These are phyloP conservation scores for Ciborinia camelliae DNA, from an alignment of 2,329 filamentous ascomycete species.

Conservation along the genomic window DNA sequence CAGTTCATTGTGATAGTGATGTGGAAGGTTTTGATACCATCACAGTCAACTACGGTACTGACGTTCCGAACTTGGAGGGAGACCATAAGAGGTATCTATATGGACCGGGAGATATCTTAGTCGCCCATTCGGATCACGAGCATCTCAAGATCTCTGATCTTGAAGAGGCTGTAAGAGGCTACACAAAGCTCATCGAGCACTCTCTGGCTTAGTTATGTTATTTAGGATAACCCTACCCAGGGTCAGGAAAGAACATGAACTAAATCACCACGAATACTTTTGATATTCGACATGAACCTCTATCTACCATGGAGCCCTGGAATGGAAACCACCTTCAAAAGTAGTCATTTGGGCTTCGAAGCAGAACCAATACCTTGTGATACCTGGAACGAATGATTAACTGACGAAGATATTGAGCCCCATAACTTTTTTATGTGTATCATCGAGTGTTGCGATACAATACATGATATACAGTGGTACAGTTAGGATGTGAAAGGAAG, in stretches of 20 bases:
- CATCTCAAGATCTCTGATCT: conserved; percentile 72
- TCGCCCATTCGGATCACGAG: conserved; percentile 84
- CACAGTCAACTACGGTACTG: conserved; percentile 89
- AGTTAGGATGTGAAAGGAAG: background rate
- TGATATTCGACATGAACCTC: background rate
- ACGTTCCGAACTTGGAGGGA: conserved; percentile 57
- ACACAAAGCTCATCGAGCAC: conserved; percentile 63
- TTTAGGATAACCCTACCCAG: background rate
- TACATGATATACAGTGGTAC: background rate
- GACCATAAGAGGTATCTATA: conserved; percentile 63
- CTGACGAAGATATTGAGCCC: background rate
- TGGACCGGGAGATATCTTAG: conserved; percentile 71
- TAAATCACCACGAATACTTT: background rate
- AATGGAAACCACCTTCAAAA: background rate
- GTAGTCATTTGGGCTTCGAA: background rate
- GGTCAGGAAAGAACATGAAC: background rate
- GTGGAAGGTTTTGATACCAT: conserved; percentile 83
- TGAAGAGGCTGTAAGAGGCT: conserved; percentile 74
- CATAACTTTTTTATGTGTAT: background rate
- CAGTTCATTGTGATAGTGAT: conserved; percentile 74
- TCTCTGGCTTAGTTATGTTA: conserved; percentile 24
- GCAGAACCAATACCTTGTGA: background rate
- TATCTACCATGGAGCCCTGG: background rate
- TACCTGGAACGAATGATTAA: background rate
- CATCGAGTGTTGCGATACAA: background rate